phyloP scores from a whole-genome alignment of 2,329 filamentous ascomycete genomes.

The Colletotrichum cordylinicola region DNA sequence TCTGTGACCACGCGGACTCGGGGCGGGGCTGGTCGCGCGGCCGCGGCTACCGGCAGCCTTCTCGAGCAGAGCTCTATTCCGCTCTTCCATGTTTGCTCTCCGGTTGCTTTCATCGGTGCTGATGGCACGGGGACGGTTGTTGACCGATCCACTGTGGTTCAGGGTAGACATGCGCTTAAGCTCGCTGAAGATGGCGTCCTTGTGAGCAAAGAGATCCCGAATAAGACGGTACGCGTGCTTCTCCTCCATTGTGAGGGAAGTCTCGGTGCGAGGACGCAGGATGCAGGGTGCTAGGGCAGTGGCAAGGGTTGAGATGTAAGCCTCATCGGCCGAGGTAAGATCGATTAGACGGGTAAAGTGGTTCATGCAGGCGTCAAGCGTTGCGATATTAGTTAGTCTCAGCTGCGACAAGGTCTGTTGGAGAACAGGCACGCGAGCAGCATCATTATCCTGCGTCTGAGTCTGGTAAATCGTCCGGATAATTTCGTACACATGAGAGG shows the following conservation, averaged over 20 bases:
- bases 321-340: slow-evolving; percentile 92
- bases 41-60: slow-evolving; percentile 69
- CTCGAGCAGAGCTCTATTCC: slow-evolving; percentile 80
- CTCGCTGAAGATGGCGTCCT: slow-evolving; percentile 94
- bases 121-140: slow-evolving; percentile 77
- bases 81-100: slow-evolving; percentile 91
- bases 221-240: slow-evolving; percentile 90
- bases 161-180: slow-evolving; percentile 87
- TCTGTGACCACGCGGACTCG: slow-evolving; percentile 66
- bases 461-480: slow-evolving; percentile 96
- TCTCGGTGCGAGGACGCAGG: slow-evolving; percentile 85
- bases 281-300: slow-evolving; percentile 82
- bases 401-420: slow-evolving; percentile 96
- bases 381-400: slow-evolving; percentile 95
- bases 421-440: slow-evolving; percentile 84
- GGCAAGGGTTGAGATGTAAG: slow-evolving; percentile 78
- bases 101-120: slow-evolving; percentile 96
- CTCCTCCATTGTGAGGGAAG: slow-evolving; percentile 92
- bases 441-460: slow-evolving; percentile 69
- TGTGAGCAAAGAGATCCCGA: slow-evolving; percentile 90
- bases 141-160: slow-evolving; percentile 65
- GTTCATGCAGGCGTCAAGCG: slow-evolving; percentile 97
- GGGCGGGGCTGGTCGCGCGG: slow-evolving; percentile 77
- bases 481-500: slow-evolving; percentile 98
- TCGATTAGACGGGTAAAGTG: slow-evolving; percentile 98